These are phyloP conservation scores for Fomitiporia mediterranea DNA, from an alignment of 1,284 basidiomycete genomes.

Conservation along the genomic window DNA sequence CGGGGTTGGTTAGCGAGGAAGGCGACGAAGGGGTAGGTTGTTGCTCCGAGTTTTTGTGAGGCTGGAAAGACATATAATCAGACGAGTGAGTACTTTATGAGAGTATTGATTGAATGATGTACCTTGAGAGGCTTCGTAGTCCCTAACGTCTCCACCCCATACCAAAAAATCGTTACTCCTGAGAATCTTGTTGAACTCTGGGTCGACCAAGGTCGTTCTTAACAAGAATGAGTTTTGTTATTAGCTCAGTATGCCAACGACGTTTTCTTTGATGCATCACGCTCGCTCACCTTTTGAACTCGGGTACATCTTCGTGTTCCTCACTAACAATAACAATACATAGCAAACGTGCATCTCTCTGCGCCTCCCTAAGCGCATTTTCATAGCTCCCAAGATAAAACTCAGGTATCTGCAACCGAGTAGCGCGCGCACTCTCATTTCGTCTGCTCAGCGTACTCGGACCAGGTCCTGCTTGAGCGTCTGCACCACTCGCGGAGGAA, in stretches of 20 bases:
- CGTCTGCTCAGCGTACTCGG: conserved; percentile 23
- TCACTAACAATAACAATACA: conserved; percentile 84
- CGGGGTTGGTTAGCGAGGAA: conserved; percentile 85
- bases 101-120: conserved; percentile 23
- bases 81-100: background rate
- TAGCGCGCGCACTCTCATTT: conserved; percentile 24
- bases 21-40: conserved; percentile 89
- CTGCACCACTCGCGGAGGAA: conserved; percentile 33
- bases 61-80: conserved; percentile 40
- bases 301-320: conserved; percentile 85
- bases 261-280: background rate
- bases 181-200: conserved; percentile 60
- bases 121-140: conserved; percentile 83
- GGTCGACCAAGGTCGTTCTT: conserved; percentile 75
- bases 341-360: conserved; percentile 70
- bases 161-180: conserved; percentile 69
- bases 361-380: conserved; percentile 64
- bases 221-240: background rate
- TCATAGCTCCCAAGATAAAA: conserved; percentile 85
- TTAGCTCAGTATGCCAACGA: background rate
- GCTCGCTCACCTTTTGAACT: conserved; percentile 72
- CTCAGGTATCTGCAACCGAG: conserved; percentile 59
- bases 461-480: conserved; percentile 27
- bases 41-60: conserved; percentile 79
- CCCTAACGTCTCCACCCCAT: conserved; percentile 83